Percentiles rank a stretch among this genome's conserved stretches.
Evolutionary conservation across 2,329 filamentous ascomycete genomes (phyloP).

Genomic region (Pseudocercospora vitis): DNA sequence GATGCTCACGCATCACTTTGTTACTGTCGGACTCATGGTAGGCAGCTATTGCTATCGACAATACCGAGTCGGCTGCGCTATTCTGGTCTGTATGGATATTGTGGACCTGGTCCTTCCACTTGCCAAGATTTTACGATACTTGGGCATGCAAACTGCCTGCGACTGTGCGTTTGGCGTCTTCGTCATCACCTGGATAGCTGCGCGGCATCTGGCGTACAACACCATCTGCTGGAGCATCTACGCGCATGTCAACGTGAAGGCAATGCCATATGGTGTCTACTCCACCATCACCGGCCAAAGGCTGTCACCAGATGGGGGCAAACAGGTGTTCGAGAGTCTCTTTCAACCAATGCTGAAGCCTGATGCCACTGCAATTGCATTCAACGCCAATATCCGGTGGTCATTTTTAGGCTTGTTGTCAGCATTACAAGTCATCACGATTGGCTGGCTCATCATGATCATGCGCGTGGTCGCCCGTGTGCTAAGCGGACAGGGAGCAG

Average conservation of each 20-base stretch:
- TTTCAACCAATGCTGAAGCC: constrained; percentile 72
- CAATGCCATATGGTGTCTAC: constrained; percentile 72
- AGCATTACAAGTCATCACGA: constrained; percentile 73
- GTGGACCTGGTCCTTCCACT: constrained; percentile 79
- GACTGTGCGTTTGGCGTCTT: constrained; percentile 84
- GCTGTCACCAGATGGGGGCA: constrained; percentile 53
- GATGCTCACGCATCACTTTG: constrained; percentile 92
- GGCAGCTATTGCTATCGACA: constrained; percentile 84
- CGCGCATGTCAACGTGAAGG: constrained; percentile 57
- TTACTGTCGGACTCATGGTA: constrained; percentile 79
- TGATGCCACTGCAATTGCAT: constrained; percentile 71
- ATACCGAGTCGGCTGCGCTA: constrained; percentile 82
- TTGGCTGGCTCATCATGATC: constrained; percentile 91
- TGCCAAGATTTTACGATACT: constrained; percentile 92
- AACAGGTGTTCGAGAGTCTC: constrained; percentile 57
- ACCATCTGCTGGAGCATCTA: constrained; percentile 81
- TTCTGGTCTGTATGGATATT: constrained; percentile 89
- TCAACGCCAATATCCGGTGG: constrained; percentile 71
- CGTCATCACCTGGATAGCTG: constrained; percentile 78
- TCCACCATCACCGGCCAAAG: constrained; percentile 54
- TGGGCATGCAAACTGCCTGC: constrained; percentile 72
- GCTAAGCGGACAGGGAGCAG: constrained; percentile 71
- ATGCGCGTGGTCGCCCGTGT: constrained; percentile 78
- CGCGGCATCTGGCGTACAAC: constrained; percentile 78
- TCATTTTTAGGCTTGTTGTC: constrained; percentile 75